Evolutionary conservation across 2,329 filamentous ascomycete genomes (phyloP).

Genomic region (Colletotrichum trifolii): DNA sequence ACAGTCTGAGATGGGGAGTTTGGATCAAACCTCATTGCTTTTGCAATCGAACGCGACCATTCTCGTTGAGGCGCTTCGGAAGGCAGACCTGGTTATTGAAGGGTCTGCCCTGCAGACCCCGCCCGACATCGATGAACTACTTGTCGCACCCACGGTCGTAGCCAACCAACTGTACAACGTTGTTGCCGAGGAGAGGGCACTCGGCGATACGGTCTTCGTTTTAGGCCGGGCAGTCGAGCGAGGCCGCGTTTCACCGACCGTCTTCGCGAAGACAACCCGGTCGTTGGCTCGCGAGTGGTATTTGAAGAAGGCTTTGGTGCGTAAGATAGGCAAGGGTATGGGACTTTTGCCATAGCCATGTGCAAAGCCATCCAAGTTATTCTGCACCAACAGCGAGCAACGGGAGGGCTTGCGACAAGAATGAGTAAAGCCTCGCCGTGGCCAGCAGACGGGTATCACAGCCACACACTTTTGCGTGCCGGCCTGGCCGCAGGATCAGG

Average conservation of each 20-base stretch:
- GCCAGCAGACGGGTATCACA: no score
- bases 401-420: no score
- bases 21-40: constrained; percentile 77
- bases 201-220: constrained; percentile 88
- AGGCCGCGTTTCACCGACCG: constrained; percentile 75
- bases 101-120: constrained; percentile 75
- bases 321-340: constrained; percentile 82
- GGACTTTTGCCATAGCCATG: constrained; percentile 58
- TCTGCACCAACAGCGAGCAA: not conserved
- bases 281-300: constrained; percentile 83
- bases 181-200: constrained; percentile 87
- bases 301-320: constrained; percentile 82
- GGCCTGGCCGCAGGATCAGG: no score
- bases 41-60: constrained; percentile 83
- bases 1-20: constrained; percentile 76
- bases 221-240: constrained; percentile 79
- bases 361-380: not conserved
- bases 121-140: constrained; percentile 86
- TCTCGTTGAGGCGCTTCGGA: constrained; percentile 79
- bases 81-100: constrained; percentile 82
- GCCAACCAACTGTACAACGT: constrained; percentile 91
- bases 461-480: no score
- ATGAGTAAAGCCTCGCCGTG: no score
- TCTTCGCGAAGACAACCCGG: constrained; percentile 82
- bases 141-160: constrained; percentile 94